These are phyloP conservation scores for Castanopsis chinensis DNA, from an alignment of 306 rosid species.

Conservation along the genomic window DNA sequence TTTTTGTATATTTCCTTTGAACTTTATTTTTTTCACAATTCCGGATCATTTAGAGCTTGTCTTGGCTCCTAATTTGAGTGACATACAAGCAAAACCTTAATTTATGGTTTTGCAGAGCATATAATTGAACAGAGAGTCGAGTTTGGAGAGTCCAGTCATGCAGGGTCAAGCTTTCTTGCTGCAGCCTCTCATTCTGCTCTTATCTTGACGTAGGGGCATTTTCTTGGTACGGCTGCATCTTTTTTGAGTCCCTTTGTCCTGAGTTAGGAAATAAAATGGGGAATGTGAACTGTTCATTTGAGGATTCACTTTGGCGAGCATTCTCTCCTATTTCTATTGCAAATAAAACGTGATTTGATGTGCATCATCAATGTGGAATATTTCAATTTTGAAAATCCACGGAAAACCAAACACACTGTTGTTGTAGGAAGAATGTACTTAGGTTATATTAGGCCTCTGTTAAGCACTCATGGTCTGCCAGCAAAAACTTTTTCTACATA, in stretches of 20 bases:
- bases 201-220: constrained; percentile 17
- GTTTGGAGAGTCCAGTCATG: constrained; percentile 9
- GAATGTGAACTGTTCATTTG: constrained; percentile 40
- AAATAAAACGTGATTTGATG: constrained; percentile 34
- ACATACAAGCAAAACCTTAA: constrained; percentile 34
- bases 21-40: constrained; percentile 15
- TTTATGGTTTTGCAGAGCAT: constrained; percentile 30
- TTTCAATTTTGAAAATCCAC: not conserved
- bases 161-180: constrained; percentile 23
- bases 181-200: constrained; percentile 17
- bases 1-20: constrained; percentile 30
- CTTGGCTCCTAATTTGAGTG: constrained; percentile 26
- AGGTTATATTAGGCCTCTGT: no score
- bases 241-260: constrained; percentile 19
- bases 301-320: constrained; percentile 26
- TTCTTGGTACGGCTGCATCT: constrained; percentile 25
- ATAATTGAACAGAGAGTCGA: constrained; percentile 24
- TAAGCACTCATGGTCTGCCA: no score
- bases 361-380: not conserved
- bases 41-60: constrained; percentile 18
- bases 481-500: no score
- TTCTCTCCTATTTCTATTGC: constrained; percentile 23
- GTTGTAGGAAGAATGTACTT: no score
- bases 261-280: constrained; percentile 39
- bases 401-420: not conserved